A percentile compares a stretch with the other conserved stretches of the same genome.
phyloP scores from a whole-genome alignment of 345 rosid species.

The Gynandropsis gynandra region DNA sequence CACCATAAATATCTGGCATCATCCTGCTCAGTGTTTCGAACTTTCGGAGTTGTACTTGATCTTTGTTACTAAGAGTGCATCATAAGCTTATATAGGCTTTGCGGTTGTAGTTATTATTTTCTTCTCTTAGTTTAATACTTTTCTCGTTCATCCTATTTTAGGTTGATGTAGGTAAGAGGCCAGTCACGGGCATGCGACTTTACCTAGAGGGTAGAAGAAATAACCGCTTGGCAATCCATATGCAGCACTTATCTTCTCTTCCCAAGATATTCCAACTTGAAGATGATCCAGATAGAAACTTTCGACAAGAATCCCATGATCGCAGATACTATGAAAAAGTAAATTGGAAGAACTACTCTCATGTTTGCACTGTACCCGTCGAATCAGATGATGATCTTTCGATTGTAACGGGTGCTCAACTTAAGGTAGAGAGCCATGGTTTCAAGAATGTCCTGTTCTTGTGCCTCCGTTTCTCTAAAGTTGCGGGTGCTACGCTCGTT shows the following conservation, averaged over 20 bases:
- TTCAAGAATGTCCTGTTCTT: slow-evolving; percentile 79
- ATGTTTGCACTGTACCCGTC: slow-evolving; percentile 84
- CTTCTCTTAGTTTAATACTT: slow-evolving; percentile 8
- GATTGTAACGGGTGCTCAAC: slow-evolving; percentile 83
- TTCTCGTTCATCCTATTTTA: slow-evolving; percentile 25
- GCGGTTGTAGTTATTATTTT: slow-evolving; percentile 13
- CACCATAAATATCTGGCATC: slow-evolving; percentile 8
- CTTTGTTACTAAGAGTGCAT: neutral
- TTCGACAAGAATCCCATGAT: slow-evolving; percentile 42
- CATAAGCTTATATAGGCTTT: neutral
- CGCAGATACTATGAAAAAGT: slow-evolving; percentile 82
- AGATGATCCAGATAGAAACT: slow-evolving; percentile 53
- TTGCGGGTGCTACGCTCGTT: slow-evolving; percentile 43
- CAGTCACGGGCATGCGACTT: slow-evolving; percentile 89
- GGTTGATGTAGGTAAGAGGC: slow-evolving; percentile 97
- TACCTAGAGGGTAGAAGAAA: slow-evolving; percentile 90
- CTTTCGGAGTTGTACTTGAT: slow-evolving; percentile 3
- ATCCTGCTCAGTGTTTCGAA: neutral
- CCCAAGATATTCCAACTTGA: slow-evolving; percentile 74
- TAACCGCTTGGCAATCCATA: slow-evolving; percentile 71
- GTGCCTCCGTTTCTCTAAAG: slow-evolving; percentile 66
- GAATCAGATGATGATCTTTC: slow-evolving; percentile 75
- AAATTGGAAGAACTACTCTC: slow-evolving; percentile 90
- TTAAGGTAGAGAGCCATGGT: slow-evolving; percentile 78
- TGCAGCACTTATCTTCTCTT: slow-evolving; percentile 95